These are phyloP conservation scores for Vaccinium darrowii DNA, from an alignment of 148 eudicot species.

Conservation along the genomic window DNA sequence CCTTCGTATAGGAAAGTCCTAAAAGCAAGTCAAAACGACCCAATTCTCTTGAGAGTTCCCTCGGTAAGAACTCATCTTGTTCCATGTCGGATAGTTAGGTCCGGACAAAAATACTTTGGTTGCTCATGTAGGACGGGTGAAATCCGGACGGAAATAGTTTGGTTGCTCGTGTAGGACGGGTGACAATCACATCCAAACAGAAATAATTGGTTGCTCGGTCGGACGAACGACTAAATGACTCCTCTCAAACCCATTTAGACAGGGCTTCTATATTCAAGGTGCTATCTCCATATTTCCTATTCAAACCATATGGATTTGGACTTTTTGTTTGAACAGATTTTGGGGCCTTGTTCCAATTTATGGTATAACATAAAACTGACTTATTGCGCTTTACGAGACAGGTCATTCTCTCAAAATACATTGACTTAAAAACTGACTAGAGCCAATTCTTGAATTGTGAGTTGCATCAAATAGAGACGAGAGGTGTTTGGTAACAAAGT, in stretches of 20 bases:
- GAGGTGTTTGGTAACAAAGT: neutral
- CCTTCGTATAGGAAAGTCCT: neutral
- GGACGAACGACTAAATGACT: neutral
- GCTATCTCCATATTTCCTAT: too few relatives aligned
- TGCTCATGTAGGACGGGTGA: too few relatives aligned
- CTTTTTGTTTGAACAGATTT: neutral
- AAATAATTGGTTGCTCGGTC: neutral
- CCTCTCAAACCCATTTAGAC: neutral
- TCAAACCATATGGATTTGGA: too few relatives aligned
- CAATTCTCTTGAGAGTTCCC: too few relatives aligned
- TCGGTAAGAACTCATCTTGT: too few relatives aligned
- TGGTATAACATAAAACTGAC: too few relatives aligned
- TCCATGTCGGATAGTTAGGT: neutral
- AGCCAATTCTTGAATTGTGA: neutral
- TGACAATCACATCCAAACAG: neutral
- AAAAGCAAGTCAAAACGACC: neutral
- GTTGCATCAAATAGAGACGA: neutral
- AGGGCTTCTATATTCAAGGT: too few relatives aligned
- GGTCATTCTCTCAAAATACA: too few relatives aligned
- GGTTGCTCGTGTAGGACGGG: too few relatives aligned
- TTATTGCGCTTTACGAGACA: too few relatives aligned
- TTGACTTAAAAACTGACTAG: too few relatives aligned
- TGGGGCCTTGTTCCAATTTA: neutral
- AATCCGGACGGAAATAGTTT: neutral
- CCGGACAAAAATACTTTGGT: neutral